Percentiles rank a stretch among this genome's conserved stretches.
Conservation (phyloP, 2,329 filamentous ascomycete species). For the Fusarium sp. region DNA sequence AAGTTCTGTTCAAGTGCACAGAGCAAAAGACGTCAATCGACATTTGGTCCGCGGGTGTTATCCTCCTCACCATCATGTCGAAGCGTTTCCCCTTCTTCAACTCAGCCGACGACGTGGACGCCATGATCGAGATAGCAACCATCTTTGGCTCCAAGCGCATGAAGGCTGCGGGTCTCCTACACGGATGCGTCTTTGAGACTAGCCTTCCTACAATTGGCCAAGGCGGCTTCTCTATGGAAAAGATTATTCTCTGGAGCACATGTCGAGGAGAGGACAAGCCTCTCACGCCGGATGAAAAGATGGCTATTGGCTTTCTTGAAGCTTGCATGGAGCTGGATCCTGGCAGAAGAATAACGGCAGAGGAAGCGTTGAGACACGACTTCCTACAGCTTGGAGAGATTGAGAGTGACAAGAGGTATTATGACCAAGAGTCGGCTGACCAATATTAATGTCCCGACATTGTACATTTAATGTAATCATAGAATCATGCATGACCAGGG, state of each 20-base stretch:
- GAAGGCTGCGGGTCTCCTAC: constrained; percentile 83
- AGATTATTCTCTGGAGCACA: constrained; percentile 96
- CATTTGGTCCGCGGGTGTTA: constrained; percentile 97
- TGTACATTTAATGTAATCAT: constrained; percentile 36
- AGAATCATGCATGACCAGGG: constrained; percentile 33
- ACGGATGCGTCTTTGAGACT: constrained; percentile 93
- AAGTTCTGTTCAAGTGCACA: constrained; percentile 97
- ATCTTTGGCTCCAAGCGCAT: constrained; percentile 91
- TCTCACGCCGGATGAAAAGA: constrained; percentile 75
- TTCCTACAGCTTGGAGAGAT: constrained; percentile 63
- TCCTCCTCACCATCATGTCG: constrained; percentile 92
- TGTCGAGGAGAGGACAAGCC: constrained; percentile 73
- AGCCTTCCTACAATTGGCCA: constrained; percentile 91
- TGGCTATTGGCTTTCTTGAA: constrained; percentile 79
- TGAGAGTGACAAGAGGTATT: constrained; percentile 62
- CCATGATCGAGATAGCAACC: constrained; percentile 95
- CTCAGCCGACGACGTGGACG: constrained; percentile 96
- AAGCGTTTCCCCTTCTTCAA: constrained; percentile 98
- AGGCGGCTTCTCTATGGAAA: constrained; percentile 87
- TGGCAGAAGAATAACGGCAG: constrained; percentile 77
- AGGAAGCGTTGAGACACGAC: constrained; percentile 78
- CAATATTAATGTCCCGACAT: constrained; percentile 20
- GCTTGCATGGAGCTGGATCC: constrained; percentile 83
- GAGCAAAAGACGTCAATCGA: constrained; percentile 95
- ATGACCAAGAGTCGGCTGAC: constrained; percentile 42